Base-by-base conservation (phyloP, 1,139 yeast species). In the Suhomyces ambrosiae region DNA sequence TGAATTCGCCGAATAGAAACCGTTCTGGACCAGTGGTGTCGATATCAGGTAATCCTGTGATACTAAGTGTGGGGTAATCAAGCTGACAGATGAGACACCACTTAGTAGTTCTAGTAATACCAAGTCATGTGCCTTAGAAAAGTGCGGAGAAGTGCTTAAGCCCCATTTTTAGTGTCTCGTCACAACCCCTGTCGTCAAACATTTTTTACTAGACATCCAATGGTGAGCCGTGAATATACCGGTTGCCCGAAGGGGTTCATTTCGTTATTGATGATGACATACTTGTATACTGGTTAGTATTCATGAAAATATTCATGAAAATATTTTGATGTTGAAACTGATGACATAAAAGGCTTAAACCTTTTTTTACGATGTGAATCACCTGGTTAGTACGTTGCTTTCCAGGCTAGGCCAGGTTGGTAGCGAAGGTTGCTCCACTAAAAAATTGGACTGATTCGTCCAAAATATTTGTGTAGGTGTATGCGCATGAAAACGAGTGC, bases 121-220 rank as follows among this genome's bases (percentile, higher is more conserved):
- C 12, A n/a, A 27, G 13, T 27, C 19, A 17, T 27, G 30, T 27
- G 30, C 22, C 10, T 14, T 11, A 15, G 11, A 3, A 18, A 18
- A 28, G 31, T 28, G 31, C 31, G 31, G 31, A 28, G 31, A 28
- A 28, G 7, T 27, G 6, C 10, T 7, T 28, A 28, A 28, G 31
- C 31, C 31, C 5, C 23, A 13, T 18, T 18, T 18, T 28, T 28
- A 28, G 31, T 28, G 4, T 3, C 8, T 10, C n/a, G n/a, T n/a
- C 9, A 7, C 23, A 17, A 16, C 22, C 31, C 14, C 22, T 19
- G 14, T 18, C 23, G 14, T 27, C 22, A 15, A n/a, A 16, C 16
- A 23, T 15, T 15, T 26, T 26, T 14, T 16, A 6, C 14, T 16
- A 11, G 23, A 7, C 5, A 6, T 7, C 12, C 23, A n/a, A 24